Evolutionary conservation across 1,284 basidiomycete species (phyloP).

Genomic region (Trichosporon sp.): DNA sequence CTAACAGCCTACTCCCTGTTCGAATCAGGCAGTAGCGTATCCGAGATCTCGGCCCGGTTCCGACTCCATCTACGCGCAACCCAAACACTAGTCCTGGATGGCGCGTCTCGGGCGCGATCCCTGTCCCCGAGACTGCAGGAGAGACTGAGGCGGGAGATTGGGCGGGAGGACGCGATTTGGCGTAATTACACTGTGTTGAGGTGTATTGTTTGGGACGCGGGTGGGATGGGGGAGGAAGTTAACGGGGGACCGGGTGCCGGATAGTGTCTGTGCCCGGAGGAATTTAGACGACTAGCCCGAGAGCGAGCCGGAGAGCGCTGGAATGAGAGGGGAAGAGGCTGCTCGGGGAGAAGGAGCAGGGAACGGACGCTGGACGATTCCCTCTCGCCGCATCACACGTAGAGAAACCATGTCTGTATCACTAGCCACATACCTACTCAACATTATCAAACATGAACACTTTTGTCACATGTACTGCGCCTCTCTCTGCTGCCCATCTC

Average conservation of each 20-base stretch:
- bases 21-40: background rate
- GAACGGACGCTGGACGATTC: background rate
- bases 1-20: background rate
- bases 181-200: background rate
- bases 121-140: background rate
- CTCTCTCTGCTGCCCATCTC: background rate
- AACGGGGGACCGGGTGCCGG: background rate
- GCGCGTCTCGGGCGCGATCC: background rate
- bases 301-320: too few relatives aligned
- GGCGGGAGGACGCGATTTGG: background rate
- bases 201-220: background rate
- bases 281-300: too few relatives aligned
- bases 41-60: slow-evolving; percentile 14
- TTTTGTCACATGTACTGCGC: background rate
- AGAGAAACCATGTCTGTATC: background rate
- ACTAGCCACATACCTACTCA: background rate
- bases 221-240: background rate
- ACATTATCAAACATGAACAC: background rate
- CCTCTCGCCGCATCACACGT: background rate
- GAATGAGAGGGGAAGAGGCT: too few relatives aligned
- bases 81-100: slow-evolving; percentile 1
- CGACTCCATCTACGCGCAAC: background rate
- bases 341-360: background rate
- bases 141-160: background rate
- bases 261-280: too few relatives aligned